Conservation (phyloP, 176 grass and related monocot genomes). For the Hsuehochloa calcarea region DNA sequence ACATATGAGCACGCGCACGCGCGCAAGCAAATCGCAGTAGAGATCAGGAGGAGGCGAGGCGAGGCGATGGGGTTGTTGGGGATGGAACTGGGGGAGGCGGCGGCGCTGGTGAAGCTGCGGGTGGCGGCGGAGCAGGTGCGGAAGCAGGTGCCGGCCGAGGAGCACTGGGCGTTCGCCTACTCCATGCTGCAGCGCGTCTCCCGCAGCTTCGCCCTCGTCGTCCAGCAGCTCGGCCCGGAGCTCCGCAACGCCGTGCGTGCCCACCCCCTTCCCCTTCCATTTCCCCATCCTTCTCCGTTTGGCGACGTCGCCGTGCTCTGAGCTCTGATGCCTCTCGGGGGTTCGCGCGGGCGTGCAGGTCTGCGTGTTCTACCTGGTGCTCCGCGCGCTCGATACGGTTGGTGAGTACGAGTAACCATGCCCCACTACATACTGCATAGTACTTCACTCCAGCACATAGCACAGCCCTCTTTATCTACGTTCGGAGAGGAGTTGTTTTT, state of each 20-base stretch:
- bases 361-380: constrained; percentile 73
- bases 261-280: not conserved
- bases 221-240: constrained; percentile 58
- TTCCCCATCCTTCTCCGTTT: not conserved
- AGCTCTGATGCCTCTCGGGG: not conserved
- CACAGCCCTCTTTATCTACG: not conserved
- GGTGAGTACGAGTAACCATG: constrained; percentile 41
- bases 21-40: not conserved
- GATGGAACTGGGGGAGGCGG: constrained; percentile 41
- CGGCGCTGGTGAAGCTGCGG: constrained; percentile 44
- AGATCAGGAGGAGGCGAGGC: not conserved
- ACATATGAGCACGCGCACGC: no score
- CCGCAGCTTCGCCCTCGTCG: constrained; percentile 65
- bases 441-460: not conserved
- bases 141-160: constrained; percentile 53
- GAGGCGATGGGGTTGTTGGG: constrained; percentile 26
- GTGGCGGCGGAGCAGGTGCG: constrained; percentile 37
- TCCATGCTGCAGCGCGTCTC: constrained; percentile 64
- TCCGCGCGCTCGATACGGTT: constrained; percentile 68
- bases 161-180: constrained; percentile 74
- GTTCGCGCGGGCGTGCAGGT: constrained; percentile 36
- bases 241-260: constrained; percentile 56
- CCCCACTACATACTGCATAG: not conserved
- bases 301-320: not conserved
- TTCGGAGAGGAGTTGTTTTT: not conserved